phyloP scores from a whole-genome alignment of 176 grass and related monocot species.

The Thinopyrum elongatum region DNA sequence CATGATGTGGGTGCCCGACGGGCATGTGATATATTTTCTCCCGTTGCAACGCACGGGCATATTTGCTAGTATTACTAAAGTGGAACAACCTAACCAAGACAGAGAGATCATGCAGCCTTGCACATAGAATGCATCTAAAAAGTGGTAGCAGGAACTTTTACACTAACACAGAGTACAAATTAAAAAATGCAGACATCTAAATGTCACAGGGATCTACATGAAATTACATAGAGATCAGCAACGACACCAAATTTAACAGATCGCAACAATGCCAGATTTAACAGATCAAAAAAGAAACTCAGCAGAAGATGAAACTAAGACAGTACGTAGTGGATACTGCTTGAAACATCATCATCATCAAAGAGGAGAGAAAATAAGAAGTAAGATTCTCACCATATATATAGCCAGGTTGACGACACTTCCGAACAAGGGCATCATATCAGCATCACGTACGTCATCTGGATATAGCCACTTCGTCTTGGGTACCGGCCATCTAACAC shows the following conservation, averaged over 20 bases:
- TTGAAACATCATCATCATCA: neutral
- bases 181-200: neutral
- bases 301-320: neutral
- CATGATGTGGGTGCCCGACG: too few species aligned
- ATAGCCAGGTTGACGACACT: too few species aligned
- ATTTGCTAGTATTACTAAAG: too few species aligned
- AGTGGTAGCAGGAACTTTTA: too few species aligned
- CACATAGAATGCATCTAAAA: too few species aligned
- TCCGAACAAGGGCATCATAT: neutral
- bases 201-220: neutral
- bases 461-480: neutral
- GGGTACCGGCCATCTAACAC: conserved; percentile 9
- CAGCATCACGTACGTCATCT: neutral
- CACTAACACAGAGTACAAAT: too few species aligned
- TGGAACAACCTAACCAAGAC: too few species aligned
- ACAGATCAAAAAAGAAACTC: neutral
- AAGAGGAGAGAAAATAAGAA: neutral
- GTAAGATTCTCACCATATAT: too few species aligned
- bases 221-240: neutral
- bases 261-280: neutral
- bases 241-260: neutral
- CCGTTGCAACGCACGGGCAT: too few species aligned
- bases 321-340: too few species aligned
- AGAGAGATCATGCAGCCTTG: too few species aligned
- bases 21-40: too few species aligned